Percentiles rank a stretch among this genome's conserved stretches.
These are phyloP conservation scores for Knufia fluminis DNA, from an alignment of 2,329 filamentous ascomycete species.

Conservation along the genomic window DNA sequence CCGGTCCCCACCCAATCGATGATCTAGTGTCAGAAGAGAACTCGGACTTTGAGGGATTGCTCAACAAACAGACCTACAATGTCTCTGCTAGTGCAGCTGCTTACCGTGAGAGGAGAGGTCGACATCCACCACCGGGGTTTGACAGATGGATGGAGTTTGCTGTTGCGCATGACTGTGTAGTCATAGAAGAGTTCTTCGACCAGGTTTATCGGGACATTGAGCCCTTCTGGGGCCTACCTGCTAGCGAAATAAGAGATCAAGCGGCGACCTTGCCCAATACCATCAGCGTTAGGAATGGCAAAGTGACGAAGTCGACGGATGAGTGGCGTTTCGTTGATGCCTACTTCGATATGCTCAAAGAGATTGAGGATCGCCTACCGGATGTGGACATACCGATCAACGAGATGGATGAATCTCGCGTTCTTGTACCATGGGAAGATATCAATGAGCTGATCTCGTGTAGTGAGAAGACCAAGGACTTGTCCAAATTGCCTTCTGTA, in stretches of 20 bases:
- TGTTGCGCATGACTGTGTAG: conserved; percentile 31
- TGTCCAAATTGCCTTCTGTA: no score
- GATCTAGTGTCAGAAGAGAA: neutral
- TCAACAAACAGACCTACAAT: conserved; percentile 30
- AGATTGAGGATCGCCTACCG: conserved; percentile 31
- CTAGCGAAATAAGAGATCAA: conserved; percentile 31
- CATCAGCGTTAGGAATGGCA: conserved; percentile 32
- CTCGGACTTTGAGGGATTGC: neutral
- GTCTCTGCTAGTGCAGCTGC: conserved; percentile 32
- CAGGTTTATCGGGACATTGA: conserved; percentile 42
- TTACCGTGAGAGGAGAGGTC: conserved; percentile 37
- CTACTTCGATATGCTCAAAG: conserved; percentile 26
- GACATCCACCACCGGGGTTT: conserved; percentile 44
- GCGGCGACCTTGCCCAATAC: conserved; percentile 31
- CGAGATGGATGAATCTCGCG: conserved; percentile 40
- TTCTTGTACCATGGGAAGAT: conserved; percentile 29
- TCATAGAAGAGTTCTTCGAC: conserved; percentile 44
- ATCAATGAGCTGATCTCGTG: no score
- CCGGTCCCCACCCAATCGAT: no score
- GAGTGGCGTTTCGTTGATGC: conserved; percentile 30
- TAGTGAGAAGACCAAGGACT: no score
- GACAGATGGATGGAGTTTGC: conserved; percentile 41
- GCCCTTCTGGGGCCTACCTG: conserved; percentile 41
- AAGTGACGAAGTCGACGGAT: conserved; percentile 25
- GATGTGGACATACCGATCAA: conserved; percentile 42